Evolutionary conservation across 129 eudicot genomes (phyloP).

Genomic region (Pseudognaphalium luteoalbum): DNA sequence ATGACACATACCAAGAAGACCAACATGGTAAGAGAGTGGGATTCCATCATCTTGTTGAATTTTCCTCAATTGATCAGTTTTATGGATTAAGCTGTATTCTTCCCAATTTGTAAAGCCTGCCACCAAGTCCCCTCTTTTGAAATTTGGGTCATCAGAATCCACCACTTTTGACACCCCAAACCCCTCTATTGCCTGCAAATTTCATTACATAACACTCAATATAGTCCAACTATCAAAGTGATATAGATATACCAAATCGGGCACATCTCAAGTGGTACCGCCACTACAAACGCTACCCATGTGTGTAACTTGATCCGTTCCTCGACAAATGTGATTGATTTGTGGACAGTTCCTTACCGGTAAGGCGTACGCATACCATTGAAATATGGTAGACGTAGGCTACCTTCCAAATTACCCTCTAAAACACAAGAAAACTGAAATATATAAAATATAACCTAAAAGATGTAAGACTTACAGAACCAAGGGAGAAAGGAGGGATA

Average conservation of each 20-base stretch:
- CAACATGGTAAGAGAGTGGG: slow-evolving; percentile 76
- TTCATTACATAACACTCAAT: too few species aligned
- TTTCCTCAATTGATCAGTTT: slow-evolving; percentile 53
- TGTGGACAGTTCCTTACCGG: too few species aligned
- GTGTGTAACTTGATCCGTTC: too few species aligned
- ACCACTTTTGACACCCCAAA: slow-evolving; percentile 78
- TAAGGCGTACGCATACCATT: too few species aligned
- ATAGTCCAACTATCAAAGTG: not conserved
- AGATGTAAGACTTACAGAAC: slow-evolving; percentile 42
- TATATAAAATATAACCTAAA: not conserved
- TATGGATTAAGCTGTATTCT: slow-evolving; percentile 62
- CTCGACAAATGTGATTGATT: too few species aligned
- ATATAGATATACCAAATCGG: too few species aligned
- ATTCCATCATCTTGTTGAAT: slow-evolving; percentile 50
- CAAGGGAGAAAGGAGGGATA: slow-evolving; percentile 61
- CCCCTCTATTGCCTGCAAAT: slow-evolving; percentile 66
- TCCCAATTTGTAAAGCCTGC: slow-evolving; percentile 85
- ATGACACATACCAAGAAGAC: slow-evolving; percentile 73
- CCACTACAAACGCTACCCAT: too few species aligned
- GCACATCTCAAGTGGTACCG: too few species aligned
- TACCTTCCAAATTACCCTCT: not conserved
- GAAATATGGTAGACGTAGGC: too few species aligned
- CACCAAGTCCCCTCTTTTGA: slow-evolving; percentile 69
- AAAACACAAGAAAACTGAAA: not conserved
- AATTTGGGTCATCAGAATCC: slow-evolving; percentile 69